A percentile compares a stretch with the other conserved stretches of the same genome.
Evolutionary conservation across 1,139 yeast genomes (phyloP).

Genomic region (Saccharomyces hybrid): DNA sequence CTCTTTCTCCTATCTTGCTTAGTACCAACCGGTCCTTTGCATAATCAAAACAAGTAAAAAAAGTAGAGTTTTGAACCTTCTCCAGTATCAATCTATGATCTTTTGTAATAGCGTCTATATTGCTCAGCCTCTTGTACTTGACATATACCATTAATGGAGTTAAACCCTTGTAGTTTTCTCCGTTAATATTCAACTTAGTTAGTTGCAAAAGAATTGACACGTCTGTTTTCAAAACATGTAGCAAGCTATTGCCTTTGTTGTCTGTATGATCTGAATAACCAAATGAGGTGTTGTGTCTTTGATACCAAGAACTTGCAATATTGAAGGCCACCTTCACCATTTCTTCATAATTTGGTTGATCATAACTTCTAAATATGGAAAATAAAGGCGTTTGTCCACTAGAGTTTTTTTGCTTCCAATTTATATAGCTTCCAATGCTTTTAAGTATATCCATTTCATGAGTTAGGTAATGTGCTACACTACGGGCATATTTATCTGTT

Average conservation of each 20-base stretch:
- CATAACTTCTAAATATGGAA: conserved; percentile 72
- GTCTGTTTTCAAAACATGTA: conserved; percentile 57
- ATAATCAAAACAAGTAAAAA: conserved; percentile 46
- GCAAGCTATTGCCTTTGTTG: conserved; percentile 60
- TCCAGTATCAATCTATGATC: conserved; percentile 42
- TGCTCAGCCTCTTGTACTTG: conserved; percentile 59
- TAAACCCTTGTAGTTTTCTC: conserved; percentile 48
- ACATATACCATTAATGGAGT: conserved; percentile 69
- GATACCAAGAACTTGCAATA: conserved; percentile 41
- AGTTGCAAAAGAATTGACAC: conserved; percentile 39
- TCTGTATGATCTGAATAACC: conserved; percentile 60
- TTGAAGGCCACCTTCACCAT: conserved; percentile 44
- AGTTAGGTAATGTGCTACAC: conserved; percentile 68
- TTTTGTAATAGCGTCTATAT: conserved; percentile 41
- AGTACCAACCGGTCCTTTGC: conserved; percentile 35
- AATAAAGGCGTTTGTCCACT: conserved; percentile 76
- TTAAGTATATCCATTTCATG: conserved; percentile 50
- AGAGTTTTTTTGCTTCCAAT: conserved; percentile 66
- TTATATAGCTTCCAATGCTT: conserved; percentile 47
- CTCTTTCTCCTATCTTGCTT: conserved; percentile 14
- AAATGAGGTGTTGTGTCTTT: conserved; percentile 28
- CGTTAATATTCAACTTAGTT: conserved; percentile 50
- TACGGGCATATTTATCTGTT: conserved; percentile 44
- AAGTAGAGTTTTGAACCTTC: conserved; percentile 31
- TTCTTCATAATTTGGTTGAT: conserved; percentile 53